Evolutionary conservation across 2,329 filamentous ascomycete genomes (phyloP), one percentile per base, ranked within the genome.

Genomic region (Pseudovirgaria hyperparasitica): DNA sequence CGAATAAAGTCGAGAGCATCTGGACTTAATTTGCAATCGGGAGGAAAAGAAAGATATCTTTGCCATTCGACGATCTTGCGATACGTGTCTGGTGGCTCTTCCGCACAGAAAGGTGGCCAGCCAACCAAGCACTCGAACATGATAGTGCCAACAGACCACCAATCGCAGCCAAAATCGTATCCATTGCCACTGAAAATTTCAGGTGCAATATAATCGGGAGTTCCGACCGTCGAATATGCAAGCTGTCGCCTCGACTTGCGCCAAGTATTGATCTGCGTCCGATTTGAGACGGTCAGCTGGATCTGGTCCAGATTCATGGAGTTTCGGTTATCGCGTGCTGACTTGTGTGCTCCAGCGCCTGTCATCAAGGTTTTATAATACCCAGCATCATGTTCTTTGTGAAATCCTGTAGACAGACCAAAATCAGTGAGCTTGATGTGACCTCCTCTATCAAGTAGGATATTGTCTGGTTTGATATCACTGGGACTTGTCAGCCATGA

Each of bases 41-140:
- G 86, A 1, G 90, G 90, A 65, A 98, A 96, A 57, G 93, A 93
- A 25, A 98, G 63, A 33, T 87, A 85, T 48, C 92, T 79, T 30
- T 82, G 76, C 90, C 90, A 98, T 61, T 94, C 93, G 45, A 98
- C 85, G 54, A 98, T 98, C 70, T 98, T 98, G 41, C 87, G 79
- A 60, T 98, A 98, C 2, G 90, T 96, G 55, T 96, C 90, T 50
- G 92, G 87, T 34, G 85, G 82, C 52, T 96, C 87, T 54, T 98
- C 90, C 12, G 90, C 87, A 54, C 90, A 98, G 70, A 98, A 98
- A 16, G 90, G 90, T 29, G 90, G 90, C 90, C 90, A 98, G 45
- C 90, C 90, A 35, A 98, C 85, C 41, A 98, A 67, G 56, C 90
- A 98, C 58, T 98, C 90, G 46, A 96, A 98, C 90, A 98, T 96